phyloP scores from a whole-genome alignment of 2,329 filamentous ascomycete genomes.

The Arthrobotrys sphaeroides region DNA sequence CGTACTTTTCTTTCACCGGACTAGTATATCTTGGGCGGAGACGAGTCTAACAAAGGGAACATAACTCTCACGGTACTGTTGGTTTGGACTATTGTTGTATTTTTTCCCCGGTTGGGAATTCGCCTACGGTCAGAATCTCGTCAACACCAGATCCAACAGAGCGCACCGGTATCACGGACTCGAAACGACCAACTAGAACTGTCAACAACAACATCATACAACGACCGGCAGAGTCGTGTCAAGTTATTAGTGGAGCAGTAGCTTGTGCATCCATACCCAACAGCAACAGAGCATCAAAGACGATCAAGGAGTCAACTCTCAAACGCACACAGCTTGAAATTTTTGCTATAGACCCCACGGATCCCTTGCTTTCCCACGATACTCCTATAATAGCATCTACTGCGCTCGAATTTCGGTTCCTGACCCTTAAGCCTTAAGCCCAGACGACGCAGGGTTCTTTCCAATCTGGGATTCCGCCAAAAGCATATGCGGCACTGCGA shows the following conservation, averaged over 20 bases:
- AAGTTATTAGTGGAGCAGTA: slow-evolving; percentile 31
- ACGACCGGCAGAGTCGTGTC: neutral
- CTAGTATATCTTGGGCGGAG: neutral
- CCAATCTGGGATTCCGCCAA: neutral
- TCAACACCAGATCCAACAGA: slow-evolving; percentile 44
- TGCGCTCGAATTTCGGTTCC: neutral
- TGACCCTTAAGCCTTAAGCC: neutral
- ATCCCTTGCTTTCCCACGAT: slow-evolving; percentile 5
- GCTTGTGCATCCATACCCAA: slow-evolving; percentile 3
- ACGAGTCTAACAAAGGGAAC: slow-evolving; percentile 27
- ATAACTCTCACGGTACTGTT: slow-evolving; percentile 25
- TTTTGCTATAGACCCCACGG: neutral
- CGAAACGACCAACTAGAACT: slow-evolving; percentile 38
- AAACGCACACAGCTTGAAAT: slow-evolving; percentile 50
- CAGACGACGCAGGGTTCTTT: neutral
- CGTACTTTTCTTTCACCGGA: neutral
- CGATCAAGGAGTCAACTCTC: slow-evolving; percentile 28
- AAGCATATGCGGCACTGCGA: neutral
- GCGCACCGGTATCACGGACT: slow-evolving; percentile 31
- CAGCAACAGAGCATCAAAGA: slow-evolving; percentile 30
- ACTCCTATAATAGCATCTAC: slow-evolving; percentile 1
- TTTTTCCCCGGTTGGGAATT: slow-evolving; percentile 39
- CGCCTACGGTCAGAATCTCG: slow-evolving; percentile 32
- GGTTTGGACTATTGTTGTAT: slow-evolving; percentile 49
- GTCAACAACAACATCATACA: slow-evolving; percentile 17